A percentile compares a stretch with the other conserved stretches of the same genome.
These are phyloP conservation scores for Domatiomyces catenatus DNA, from an alignment of 2,329 filamentous ascomycete genomes.

Conservation along the genomic window DNA sequence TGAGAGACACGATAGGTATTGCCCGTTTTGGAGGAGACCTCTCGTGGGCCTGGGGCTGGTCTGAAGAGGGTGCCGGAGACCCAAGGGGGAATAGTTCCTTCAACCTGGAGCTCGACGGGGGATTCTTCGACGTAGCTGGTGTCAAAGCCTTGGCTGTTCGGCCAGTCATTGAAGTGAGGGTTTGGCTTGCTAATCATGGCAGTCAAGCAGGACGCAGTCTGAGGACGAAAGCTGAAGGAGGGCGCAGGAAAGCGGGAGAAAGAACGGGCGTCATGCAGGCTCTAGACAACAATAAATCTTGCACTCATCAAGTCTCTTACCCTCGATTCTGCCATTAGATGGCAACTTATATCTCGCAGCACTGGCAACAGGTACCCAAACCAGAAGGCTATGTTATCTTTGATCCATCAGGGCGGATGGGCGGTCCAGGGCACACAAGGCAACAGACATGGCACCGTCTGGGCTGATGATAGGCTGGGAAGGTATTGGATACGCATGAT, in stretches of 20 bases:
- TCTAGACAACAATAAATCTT: not conserved
- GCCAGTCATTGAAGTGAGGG: constrained; percentile 32
- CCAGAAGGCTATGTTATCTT: no score
- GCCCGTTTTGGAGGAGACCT: constrained; percentile 45
- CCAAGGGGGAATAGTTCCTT: constrained; percentile 54
- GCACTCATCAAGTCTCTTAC: not conserved
- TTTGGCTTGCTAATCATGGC: not conserved
- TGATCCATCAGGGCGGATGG: no score
- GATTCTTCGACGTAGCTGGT: constrained; percentile 49
- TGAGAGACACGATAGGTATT: constrained; percentile 47
- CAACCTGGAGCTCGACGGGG: constrained; percentile 48
- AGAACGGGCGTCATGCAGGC: not conserved
- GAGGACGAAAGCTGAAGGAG: not conserved
- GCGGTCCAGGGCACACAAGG: no score
- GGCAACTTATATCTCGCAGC: not conserved
- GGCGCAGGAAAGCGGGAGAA: not conserved
- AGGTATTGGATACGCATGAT: not conserved
- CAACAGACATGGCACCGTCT: no score
- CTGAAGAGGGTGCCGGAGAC: constrained; percentile 58
- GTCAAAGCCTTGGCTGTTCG: constrained; percentile 47
- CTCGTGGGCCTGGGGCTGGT: constrained; percentile 54
- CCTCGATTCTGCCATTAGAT: not conserved
- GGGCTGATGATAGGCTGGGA: no score
- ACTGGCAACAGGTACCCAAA: not conserved
- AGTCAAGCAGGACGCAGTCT: not conserved